Evolutionary conservation across 768 basidiomycete species (phyloP).

Genomic region (Boletales sp.): DNA sequence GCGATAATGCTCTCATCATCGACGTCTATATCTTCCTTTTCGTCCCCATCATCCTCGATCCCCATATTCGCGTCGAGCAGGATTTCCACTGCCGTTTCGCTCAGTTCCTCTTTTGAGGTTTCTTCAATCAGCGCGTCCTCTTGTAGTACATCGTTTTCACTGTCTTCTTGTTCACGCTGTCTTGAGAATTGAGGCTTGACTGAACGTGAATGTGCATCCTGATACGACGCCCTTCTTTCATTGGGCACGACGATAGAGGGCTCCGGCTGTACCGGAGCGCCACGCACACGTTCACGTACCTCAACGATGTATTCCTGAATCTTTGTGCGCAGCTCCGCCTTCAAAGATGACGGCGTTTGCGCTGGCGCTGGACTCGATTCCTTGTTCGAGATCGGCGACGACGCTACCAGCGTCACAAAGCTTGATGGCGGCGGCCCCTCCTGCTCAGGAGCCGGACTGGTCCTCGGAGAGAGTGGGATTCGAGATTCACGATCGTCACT

Average conservation of each 20-base stretch:
- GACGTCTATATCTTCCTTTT: background rate
- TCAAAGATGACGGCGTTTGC: background rate
- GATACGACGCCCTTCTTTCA: background rate
- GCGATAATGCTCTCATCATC: background rate
- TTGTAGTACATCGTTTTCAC: slow-evolving; percentile 3
- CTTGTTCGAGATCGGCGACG: slow-evolving; percentile 10
- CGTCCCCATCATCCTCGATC: background rate
- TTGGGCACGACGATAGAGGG: background rate
- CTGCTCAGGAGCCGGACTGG: background rate
- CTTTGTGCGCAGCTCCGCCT: background rate
- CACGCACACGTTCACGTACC: slow-evolving; percentile 7
- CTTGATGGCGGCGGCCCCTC: slow-evolving; percentile 17
- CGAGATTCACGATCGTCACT: slow-evolving; percentile 4
- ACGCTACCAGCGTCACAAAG: slow-evolving; percentile 24
- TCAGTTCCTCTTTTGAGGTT: slow-evolving; percentile 1
- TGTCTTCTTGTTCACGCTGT: background rate
- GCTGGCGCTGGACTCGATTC: background rate
- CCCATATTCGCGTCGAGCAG: slow-evolving; percentile 11
- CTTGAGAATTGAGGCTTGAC: slow-evolving; percentile 7
- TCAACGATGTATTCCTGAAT: background rate
- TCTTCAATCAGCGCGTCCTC: slow-evolving; percentile 4
- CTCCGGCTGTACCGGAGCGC: slow-evolving; percentile 11
- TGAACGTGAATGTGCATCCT: background rate
- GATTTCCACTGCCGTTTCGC: slow-evolving; percentile 16
- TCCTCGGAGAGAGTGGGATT: background rate